Base-by-base conservation (phyloP, 768 basidiomycete species). In the Panaeolus papilionaceus region DNA sequence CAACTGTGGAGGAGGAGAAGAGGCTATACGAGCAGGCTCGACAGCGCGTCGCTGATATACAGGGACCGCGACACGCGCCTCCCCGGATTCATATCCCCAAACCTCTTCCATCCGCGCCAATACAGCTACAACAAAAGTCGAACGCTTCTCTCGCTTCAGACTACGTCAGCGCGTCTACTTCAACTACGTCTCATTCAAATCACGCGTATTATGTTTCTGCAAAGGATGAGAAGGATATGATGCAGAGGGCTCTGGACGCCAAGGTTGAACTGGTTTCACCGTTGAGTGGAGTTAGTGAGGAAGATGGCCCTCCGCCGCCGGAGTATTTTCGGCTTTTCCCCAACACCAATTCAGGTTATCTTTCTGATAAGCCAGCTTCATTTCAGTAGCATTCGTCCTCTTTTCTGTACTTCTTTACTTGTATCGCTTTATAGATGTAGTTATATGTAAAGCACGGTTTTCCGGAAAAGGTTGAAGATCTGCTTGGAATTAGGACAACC, bases 321-420 rank as follows among this genome's bases (percentile, higher is more conserved):
- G 54, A 58, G n/a, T 58, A 58, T 37, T 58, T 58, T 58, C 26
- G 33, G 12, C 33, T 58, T 28, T 58, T 58, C 28, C 54, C 54
- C 4, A 23, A 16, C 33, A 11, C 28, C 11, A 9, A 8, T 12
- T 16, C 28, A 14, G 54, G 54, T 9, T 58, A 58, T 33, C 14
- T 58, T 16, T 58, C 54, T 1, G 54, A 58, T 16, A 58, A 28
- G 14, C 20, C 54, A 33, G 33, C 54, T 33, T 33, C 26, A 4
- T n/a, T 37, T 58, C 54, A 33, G 4, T 58, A 58, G 26, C 33
- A 28, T 16, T 28, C 26, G 3, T 7, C 33, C 14, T 33, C 33
- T 28, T 51, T 10, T 14, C 23, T 51, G 8, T 10, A 40, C 14
- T 40, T 40, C 39, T 40, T 40, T 10, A 11, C 39, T 10, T 40